phyloP scores from a whole-genome alignment of 163 green algal genomes.

The Coccomyxa subellipsoidea region DNA sequence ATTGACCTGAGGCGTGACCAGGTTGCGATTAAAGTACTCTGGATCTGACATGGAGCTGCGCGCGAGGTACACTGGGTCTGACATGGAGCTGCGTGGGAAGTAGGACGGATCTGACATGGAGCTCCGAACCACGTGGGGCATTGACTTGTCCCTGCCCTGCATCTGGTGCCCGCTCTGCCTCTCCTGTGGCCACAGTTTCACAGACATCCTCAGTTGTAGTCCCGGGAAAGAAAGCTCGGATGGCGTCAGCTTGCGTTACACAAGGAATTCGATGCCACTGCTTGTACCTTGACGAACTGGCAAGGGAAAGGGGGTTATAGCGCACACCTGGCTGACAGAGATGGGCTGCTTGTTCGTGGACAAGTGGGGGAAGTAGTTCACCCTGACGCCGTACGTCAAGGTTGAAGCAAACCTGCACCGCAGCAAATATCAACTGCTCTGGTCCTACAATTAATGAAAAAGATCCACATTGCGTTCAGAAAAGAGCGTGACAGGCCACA shows the following conservation, averaged over 20 bases:
- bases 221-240: no score
- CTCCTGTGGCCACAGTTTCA: not conserved
- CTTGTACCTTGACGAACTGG: no score
- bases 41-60: conserved; percentile 3
- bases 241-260: no score
- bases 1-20: not conserved
- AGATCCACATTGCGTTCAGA: no score
- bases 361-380: conserved; percentile 5
- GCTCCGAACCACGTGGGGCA: not conserved
- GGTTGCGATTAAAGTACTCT: not conserved
- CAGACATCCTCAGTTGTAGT: not conserved
- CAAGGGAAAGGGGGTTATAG: not conserved
- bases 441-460: no score
- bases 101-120: not conserved
- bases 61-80: not conserved
- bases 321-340: not conserved
- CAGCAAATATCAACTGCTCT: no score
- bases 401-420: not conserved
- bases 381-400: not conserved
- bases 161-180: not conserved
- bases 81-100: not conserved
- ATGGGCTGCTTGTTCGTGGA: not conserved
- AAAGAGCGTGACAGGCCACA: not conserved
- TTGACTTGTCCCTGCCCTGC: not conserved
- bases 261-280: no score